Evolutionary conservation across 2,329 filamentous ascomycete genomes (phyloP).

Genomic region (Fusarium kyushuense): DNA sequence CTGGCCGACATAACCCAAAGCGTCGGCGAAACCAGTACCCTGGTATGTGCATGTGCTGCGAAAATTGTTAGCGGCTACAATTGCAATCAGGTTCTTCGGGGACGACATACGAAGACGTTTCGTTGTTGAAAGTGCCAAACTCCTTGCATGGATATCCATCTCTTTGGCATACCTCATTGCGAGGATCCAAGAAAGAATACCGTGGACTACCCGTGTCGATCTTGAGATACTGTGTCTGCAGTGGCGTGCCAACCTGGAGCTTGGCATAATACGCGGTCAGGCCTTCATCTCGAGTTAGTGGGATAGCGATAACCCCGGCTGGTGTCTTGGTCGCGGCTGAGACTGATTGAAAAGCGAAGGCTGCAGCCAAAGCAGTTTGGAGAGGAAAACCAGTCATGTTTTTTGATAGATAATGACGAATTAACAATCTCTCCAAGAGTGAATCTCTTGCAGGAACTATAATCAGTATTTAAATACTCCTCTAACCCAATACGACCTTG

Average conservation of each 20-base stretch:
- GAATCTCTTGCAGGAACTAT: background rate
- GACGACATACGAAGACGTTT: background rate
- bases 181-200: conserved; percentile 13
- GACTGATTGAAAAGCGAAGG: fast-evolving
- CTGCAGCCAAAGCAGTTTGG: background rate
- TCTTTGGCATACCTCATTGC: background rate
- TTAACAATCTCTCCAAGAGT: background rate
- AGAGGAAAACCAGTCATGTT: background rate
- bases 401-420: background rate
- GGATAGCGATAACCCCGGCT: background rate
- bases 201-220: conserved; percentile 11
- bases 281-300: conserved; percentile 9
- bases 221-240: conserved; percentile 12
- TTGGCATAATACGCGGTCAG: conserved; percentile 14
- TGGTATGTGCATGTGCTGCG: background rate
- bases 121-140: background rate
- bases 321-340: background rate
- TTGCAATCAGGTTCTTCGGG: fast-evolving
- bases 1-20: background rate
- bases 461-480: background rate
- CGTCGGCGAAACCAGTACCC: background rate
- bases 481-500: background rate
- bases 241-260: background rate
- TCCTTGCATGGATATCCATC: background rate
- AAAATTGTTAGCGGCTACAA: fast-evolving